phyloP scores from a whole-genome alignment of 2,329 filamentous ascomycete species.

The Trichoderma sp. region DNA sequence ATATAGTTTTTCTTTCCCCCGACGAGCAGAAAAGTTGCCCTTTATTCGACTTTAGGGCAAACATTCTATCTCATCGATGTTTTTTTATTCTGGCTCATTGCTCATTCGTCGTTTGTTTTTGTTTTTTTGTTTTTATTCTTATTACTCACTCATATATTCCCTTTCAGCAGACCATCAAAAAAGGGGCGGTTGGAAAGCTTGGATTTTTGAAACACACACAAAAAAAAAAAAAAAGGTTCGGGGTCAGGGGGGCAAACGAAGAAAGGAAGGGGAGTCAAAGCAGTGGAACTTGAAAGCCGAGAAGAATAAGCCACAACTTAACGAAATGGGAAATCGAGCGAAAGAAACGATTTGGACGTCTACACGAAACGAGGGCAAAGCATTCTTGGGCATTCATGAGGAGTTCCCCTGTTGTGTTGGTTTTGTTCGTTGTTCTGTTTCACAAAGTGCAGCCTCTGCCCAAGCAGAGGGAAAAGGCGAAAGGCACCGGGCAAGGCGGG shows the following conservation, averaged over 20 bases:
- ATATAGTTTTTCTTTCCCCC: slow-evolving; percentile 6
- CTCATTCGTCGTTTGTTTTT: background rate
- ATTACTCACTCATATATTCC: background rate
- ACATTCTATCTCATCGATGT: background rate
- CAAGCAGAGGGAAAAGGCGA: background rate
- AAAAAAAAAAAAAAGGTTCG: slow-evolving; percentile 7
- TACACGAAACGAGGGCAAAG: background rate
- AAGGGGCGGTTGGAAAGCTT: slow-evolving; percentile 16
- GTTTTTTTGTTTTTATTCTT: background rate
- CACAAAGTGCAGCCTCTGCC: background rate
- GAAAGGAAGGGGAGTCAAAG: background rate
- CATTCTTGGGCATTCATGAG: background rate
- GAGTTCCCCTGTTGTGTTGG: background rate
- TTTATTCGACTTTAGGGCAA: slow-evolving; percentile 20
- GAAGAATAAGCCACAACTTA: background rate
- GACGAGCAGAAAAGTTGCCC: slow-evolving; percentile 26
- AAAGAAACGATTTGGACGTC: slow-evolving; percentile 10
- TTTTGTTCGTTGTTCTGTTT: background rate
- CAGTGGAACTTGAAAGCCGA: background rate
- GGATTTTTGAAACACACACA: background rate
- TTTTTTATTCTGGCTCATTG: background rate
- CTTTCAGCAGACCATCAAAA: slow-evolving; percentile 11
- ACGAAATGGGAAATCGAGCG: background rate
- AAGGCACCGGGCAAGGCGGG: background rate
- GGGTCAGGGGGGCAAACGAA: background rate